Evolutionary conservation across 2,329 filamentous ascomycete species (phyloP).

Genomic region (Thielaviopsis ethacetica): DNA sequence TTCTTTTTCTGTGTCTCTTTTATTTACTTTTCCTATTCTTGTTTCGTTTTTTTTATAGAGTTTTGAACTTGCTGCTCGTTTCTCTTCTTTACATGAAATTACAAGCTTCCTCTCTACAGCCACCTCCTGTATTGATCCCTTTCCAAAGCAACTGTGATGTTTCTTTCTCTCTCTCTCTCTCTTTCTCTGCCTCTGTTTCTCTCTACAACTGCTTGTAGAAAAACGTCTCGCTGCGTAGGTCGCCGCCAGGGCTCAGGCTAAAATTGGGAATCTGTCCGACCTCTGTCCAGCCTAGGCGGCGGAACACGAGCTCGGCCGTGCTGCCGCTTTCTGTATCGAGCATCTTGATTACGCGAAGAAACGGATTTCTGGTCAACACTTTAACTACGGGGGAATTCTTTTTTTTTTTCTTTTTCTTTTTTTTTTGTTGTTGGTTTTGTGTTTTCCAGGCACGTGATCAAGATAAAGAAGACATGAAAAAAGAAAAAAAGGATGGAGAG

Average conservation of each 20-base stretch:
- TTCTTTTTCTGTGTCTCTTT: neutral
- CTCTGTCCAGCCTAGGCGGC: conserved; percentile 37
- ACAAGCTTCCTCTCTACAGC: neutral
- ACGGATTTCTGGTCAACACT: neutral
- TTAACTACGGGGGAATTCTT: neutral
- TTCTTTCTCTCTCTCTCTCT: neutral
- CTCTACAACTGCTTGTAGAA: conserved; percentile 39
- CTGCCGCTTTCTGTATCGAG: conserved; percentile 36
- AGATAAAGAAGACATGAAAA: neutral
- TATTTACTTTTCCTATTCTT: neutral
- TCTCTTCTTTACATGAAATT: neutral
- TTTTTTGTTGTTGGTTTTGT: too few relatives aligned
- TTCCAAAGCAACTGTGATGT: too few relatives aligned
- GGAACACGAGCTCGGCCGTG: conserved; percentile 36
- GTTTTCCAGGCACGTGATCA: neutral
- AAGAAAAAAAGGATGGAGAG: neutral
- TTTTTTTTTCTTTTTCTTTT: neutral
- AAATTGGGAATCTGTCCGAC: conserved; percentile 39
- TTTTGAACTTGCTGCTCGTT: neutral
- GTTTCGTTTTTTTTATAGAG: neutral
- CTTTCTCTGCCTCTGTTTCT: neutral
- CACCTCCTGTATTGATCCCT: too few relatives aligned
- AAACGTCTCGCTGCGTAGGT: conserved; percentile 34
- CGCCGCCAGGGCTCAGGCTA: conserved; percentile 31
- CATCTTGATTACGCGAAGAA: conserved; percentile 21